Base-by-base conservation (phyloP, 148 eudicot species). In the Mesembryanthemum crystallinum region DNA sequence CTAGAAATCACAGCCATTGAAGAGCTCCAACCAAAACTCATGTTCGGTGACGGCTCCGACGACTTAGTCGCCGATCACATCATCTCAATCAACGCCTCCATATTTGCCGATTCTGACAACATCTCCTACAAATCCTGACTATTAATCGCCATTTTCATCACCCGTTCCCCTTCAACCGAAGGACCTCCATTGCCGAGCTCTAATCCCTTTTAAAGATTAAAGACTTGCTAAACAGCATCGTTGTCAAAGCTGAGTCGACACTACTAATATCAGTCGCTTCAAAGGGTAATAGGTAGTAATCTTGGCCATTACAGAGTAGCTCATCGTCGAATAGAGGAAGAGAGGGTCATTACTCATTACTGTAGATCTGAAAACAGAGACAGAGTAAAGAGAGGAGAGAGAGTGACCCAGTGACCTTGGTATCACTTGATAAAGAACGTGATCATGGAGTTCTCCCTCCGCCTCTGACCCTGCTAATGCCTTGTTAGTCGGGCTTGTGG, bases 21-120 rank as follows among this genome's bases (percentile, higher is more conserved):
- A 1, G 67, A 42, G 15, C 42, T 66, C 69, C 69, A 66, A 28
- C 73, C 42, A 30, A 71, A 54, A 21, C 25, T 33, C 63, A 27
- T 29, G 15, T 27, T 29, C 61, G 61, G 61, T 12, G 42, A 33
- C n/a, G 35, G 32, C 35, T 43, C 23, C n/a, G 61, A 52, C 43
- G 61, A 27, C 66, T 27, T 51, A 29, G 85, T 86, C 1, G 84
- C 90, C 70, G 80, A 66, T 66, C 94, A 85, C 88, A 90, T 86
- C 33, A 73, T 83, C 83, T 88, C 87, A 59, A 90, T 88, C 80
- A 90, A 79, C 4, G 87, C 88, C 82, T 85, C 94, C 0, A 82
- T 79, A 45, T 85, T 83, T 39, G 82, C 87, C 7, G 88, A 75
- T 58, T 83, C 43, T 9, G 43, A 33, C 51, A 66, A 3, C 43